A percentile compares a stretch with the other conserved stretches of the same genome.
Conservation (phyloP, 1,284 basidiomycete species). For the Pholiota adiposa region DNA sequence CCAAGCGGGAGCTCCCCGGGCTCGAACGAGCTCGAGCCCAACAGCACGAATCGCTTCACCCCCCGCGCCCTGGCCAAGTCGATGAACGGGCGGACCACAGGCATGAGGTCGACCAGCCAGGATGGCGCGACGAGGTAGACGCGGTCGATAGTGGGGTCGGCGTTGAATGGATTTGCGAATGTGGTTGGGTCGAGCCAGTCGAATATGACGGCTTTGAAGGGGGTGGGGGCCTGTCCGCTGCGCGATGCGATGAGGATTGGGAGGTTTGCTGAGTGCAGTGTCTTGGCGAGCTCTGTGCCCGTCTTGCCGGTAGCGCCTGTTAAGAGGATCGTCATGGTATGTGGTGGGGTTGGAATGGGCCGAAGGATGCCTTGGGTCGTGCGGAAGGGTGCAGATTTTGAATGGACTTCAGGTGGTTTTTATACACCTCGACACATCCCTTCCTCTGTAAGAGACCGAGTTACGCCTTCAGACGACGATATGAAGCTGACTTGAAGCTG, state of each 20-base stretch:
- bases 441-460: too few species aligned
- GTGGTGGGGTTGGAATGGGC: background rate
- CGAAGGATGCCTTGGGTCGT: too few species aligned
- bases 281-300: conserved; percentile 20
- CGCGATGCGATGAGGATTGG: conserved; percentile 26
- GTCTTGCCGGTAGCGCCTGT: conserved; percentile 30
- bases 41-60: conserved; percentile 35
- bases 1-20: conserved; percentile 25
- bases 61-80: conserved; percentile 34
- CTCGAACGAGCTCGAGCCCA: conserved; percentile 26
- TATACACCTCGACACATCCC: too few species aligned
- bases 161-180: conserved; percentile 25
- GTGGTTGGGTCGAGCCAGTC: conserved; percentile 30
- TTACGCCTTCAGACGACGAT: too few species aligned
- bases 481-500: background rate
- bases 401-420: too few species aligned
- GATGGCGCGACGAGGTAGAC: conserved; percentile 31
- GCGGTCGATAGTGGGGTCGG: conserved; percentile 23
- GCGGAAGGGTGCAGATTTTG: too few species aligned
- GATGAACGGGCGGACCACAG: conserved; percentile 33
- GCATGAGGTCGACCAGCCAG: conserved; percentile 15
- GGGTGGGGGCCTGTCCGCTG: conserved; percentile 16
- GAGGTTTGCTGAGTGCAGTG: conserved; percentile 19
- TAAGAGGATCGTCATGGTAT: conserved; percentile 29
- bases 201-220: conserved; percentile 26